phyloP scores from a whole-genome alignment of 2,329 filamentous ascomycete species.

The Aspergillus chevalieri region DNA sequence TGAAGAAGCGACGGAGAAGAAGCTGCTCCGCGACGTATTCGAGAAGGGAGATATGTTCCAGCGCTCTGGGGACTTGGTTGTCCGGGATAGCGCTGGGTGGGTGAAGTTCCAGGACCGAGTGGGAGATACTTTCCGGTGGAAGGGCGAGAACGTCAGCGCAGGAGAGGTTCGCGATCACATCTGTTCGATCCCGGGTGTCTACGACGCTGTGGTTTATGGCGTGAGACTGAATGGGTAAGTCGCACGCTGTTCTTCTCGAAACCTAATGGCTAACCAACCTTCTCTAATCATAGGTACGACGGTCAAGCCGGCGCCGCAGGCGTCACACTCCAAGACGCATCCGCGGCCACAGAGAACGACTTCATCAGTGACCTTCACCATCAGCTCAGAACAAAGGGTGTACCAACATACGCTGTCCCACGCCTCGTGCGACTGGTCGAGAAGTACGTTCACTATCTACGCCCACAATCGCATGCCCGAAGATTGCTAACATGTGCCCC shows the following conservation, averaged over 20 bases:
- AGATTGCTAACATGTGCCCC: background rate
- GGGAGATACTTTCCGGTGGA: conserved; percentile 35
- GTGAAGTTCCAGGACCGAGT: conserved; percentile 42
- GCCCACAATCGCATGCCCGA: background rate
- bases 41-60: conserved; percentile 42
- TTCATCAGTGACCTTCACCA: conserved; percentile 36
- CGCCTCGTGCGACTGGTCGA: conserved; percentile 43
- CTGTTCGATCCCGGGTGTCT: conserved; percentile 33
- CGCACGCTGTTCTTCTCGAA: background rate
- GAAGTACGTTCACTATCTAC: conserved; percentile 31
- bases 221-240: conserved; percentile 36
- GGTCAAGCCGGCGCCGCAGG: conserved; percentile 45
- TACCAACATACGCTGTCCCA: conserved; percentile 43
- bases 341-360: conserved; percentile 19
- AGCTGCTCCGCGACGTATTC: conserved; percentile 41
- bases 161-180: conserved; percentile 43
- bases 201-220: conserved; percentile 42
- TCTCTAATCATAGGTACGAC: conserved; percentile 34
- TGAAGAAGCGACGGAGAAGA: conserved; percentile 38
- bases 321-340: conserved; percentile 36
- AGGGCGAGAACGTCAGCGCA: conserved; percentile 44
- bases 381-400: conserved; percentile 38
- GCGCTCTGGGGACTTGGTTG: conserved; percentile 41
- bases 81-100: conserved; percentile 38
- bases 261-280: conserved; percentile 1